phyloP scores from a whole-genome alignment of 2,329 filamentous ascomycete genomes.

The Fusarium citri region DNA sequence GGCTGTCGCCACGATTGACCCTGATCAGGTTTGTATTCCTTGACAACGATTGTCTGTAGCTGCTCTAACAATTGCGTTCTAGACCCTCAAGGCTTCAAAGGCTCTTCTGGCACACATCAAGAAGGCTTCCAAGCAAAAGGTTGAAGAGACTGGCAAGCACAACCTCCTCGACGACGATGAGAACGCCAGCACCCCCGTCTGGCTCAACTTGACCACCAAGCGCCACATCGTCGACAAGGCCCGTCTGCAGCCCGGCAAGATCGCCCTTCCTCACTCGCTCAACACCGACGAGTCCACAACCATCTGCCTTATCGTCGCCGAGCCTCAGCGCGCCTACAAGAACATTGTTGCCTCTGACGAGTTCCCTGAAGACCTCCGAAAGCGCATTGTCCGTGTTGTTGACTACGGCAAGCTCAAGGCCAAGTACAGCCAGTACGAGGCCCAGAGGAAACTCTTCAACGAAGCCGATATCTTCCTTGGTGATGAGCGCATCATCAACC shows the following conservation, averaged over 20 bases:
- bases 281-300: slow-evolving; percentile 70
- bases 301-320: slow-evolving; percentile 88
- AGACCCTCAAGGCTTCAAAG: slow-evolving; percentile 73
- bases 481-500: slow-evolving; percentile 84
- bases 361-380: slow-evolving; percentile 74
- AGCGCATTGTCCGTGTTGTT: slow-evolving; percentile 80
- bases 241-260: slow-evolving; percentile 85
- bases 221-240: slow-evolving; percentile 77
- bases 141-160: slow-evolving; percentile 62
- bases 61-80: slow-evolving; percentile 15
- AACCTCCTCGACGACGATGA: slow-evolving; percentile 65
- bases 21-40: slow-evolving; percentile 54
- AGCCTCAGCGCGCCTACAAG: slow-evolving; percentile 88
- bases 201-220: slow-evolving; percentile 73
- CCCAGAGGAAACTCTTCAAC: slow-evolving; percentile 80
- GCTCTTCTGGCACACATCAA: slow-evolving; percentile 72
- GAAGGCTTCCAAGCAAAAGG: slow-evolving; percentile 62
- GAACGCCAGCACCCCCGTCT: slow-evolving; percentile 64
- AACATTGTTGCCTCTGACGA: slow-evolving; percentile 81
- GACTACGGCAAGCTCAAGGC: slow-evolving; percentile 82
- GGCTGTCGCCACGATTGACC: slow-evolving; percentile 52
- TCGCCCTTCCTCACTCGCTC: slow-evolving; percentile 80
- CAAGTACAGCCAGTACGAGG: slow-evolving; percentile 91
- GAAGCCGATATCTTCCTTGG: slow-evolving; percentile 96
- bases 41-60: background rate